Evolutionary conservation across 2,329 filamentous ascomycete genomes (phyloP).

Genomic region (Bipolaris victoriae): DNA sequence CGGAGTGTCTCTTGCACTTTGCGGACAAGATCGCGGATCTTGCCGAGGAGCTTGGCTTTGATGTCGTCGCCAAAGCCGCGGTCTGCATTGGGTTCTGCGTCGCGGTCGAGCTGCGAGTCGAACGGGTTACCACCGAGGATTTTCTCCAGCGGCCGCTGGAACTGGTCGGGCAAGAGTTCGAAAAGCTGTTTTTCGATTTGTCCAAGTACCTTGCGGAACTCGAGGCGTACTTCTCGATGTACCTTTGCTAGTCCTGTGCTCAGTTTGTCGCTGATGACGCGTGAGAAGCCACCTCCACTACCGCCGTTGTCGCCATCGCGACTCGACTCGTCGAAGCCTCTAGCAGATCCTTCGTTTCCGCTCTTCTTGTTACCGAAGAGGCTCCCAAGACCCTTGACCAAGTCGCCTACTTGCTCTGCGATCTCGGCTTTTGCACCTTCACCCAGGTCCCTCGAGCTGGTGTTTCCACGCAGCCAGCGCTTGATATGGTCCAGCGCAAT

Average conservation of each 20-base stretch:
- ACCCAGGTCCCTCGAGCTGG: slow-evolving; percentile 37
- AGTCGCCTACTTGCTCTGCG: slow-evolving; percentile 34
- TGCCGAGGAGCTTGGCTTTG: slow-evolving; percentile 34
- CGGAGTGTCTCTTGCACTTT: slow-evolving; percentile 41
- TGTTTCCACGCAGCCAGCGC: slow-evolving; percentile 41
- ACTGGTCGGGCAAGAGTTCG: slow-evolving; percentile 37
- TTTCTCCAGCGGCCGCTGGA: slow-evolving; percentile 38
- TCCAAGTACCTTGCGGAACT: slow-evolving; percentile 39
- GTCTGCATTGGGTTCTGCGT: slow-evolving; percentile 29
- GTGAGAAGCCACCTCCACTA: slow-evolving; percentile 32
- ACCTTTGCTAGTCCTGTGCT: slow-evolving; percentile 40
- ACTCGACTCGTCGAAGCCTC: slow-evolving; percentile 22
- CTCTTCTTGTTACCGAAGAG: slow-evolving; percentile 32
- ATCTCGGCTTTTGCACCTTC: slow-evolving; percentile 41
- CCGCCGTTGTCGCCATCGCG: slow-evolving; percentile 18
- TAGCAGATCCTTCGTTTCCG: slow-evolving; percentile 26
- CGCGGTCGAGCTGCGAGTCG: slow-evolving; percentile 37
- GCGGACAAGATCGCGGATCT: slow-evolving; percentile 35
- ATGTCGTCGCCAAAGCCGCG: slow-evolving; percentile 40
- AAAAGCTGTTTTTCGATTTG: slow-evolving; percentile 40
- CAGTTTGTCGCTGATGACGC: slow-evolving; percentile 39
- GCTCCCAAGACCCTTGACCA: slow-evolving; percentile 38
- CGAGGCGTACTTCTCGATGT: slow-evolving; percentile 38
- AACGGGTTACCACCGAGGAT: slow-evolving; percentile 41
- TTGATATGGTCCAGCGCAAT: slow-evolving; percentile 42